Base-by-base conservation (phyloP, 2,329 filamentous ascomycete species). In the Trichoderma koningii region DNA sequence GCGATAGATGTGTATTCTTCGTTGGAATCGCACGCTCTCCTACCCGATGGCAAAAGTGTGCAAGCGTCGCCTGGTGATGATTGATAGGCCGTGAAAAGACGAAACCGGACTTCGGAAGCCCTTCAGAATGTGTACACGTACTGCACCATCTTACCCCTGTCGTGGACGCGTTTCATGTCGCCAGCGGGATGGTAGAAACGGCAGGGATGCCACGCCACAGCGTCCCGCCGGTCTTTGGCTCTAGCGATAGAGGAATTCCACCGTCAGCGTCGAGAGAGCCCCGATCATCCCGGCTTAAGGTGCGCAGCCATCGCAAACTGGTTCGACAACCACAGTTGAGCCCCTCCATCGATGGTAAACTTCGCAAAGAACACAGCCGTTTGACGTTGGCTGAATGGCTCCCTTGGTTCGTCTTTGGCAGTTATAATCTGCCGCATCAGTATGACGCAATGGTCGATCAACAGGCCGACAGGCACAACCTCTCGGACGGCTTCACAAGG, bases 371-470 rank as follows among this genome's bases (percentile, higher is more conserved):
- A 38, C 23, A 45, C 12, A 52, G 14, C 26, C n/a, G 9, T 41
- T 34, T 52, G 19, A 42, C 14, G 23, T 52, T 45, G 15, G 26
- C 48, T 45, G 38, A n/a, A 41, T 45, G 38, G 38, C 26, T 45
- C 59, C 30, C 15, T 34, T 45, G n/a, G 14, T 52, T 19, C 12
- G 9, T 34, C 34, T 53, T 38, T 28, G 19, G 34, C 51, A 19
- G 15, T 51, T 30, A 48, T 17, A 21, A 23, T 52, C 23, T 52
- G 17, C 21, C 7, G 14, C 19, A 53, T 28, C 26, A 15, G n/a
- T n/a, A 62, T 62, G 59, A 62, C 48, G 59, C 59, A 62, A 62
- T 62, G 41, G 38, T n/a, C 14, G 59, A 62, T 62, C 48, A 51
- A 45, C 48, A 53, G 59, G 48, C 48, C 59, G 53, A 38, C 34